Evolutionary conservation across 208 protist genomes (phyloP), one percentile per base, ranked within the genome.

Genomic region (Wallacemonas sp.): DNA sequence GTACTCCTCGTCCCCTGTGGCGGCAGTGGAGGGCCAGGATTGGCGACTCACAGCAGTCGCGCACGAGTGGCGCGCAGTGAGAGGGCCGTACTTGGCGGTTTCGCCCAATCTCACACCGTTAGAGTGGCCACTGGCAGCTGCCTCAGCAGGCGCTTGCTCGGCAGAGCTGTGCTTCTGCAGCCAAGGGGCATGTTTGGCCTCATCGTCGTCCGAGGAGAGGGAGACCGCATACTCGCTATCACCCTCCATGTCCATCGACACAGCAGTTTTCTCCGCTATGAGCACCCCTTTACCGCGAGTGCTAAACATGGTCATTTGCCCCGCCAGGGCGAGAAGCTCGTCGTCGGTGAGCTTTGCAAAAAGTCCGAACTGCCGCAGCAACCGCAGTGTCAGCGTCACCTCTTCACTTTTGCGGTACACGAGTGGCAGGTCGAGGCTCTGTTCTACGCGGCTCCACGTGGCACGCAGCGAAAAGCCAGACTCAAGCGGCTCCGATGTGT

Each of bases 281-380:
- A 55, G 41, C n/a, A 54, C 62, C 2, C 21, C 61, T 64, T 41
- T 55, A 0, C 56, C 68, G 9, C 27, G 17, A 26, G 77, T 64
- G 30, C 62, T 70, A 28, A 72, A 44, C 14, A 94, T 12, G 27
- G 66, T 31, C 82, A 91, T 89, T 30, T 72, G 47, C 28, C 72
- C 72, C n/a, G 68, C 71, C 14, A 94, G 49, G 0, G 75, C 72
- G 9, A 87, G 56, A 8, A 94, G 63, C n/a, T 94, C 88, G 27
- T 79, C 66, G 5, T 90, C 75, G 0, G 74, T 55, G 42, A 90
- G 62, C 2, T 55, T 5, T 1, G 45, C n/a, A 22, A 91, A 84
- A 21, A 80, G 46, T 6, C 72, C 63, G 27, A 94, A 72, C 0
- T 71, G 74, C 9, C 74, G 73, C 28, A 94, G 70, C 30, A 87